Conservation (phyloP, 208 protist genomes). For the Porcisia hertigi region DNA sequence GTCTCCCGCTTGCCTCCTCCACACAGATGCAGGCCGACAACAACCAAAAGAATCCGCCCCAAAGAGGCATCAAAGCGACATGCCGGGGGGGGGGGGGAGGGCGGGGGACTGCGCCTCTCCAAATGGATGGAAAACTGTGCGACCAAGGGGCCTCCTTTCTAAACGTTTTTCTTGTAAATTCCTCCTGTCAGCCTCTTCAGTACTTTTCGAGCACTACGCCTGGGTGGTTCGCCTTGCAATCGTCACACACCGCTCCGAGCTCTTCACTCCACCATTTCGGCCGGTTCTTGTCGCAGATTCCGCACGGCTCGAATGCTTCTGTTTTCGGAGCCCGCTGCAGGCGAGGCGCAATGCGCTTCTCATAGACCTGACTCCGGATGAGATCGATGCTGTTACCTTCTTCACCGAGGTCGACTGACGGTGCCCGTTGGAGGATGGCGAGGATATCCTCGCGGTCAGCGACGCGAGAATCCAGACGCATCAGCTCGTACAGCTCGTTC, state of each 20-base stretch:
- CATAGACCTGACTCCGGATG: conserved; percentile 71
- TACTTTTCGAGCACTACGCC: conserved; percentile 55
- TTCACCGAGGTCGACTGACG: conserved; percentile 67
- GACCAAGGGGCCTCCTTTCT: neutral
- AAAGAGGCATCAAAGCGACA: neutral
- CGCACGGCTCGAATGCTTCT: conserved; percentile 85
- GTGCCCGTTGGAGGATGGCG: conserved; percentile 66
- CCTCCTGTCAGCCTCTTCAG: conserved; percentile 20
- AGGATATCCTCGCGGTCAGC: conserved; percentile 55
- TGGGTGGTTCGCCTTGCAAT: conserved; percentile 58
- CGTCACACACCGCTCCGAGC: conserved; percentile 68
- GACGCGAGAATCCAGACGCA: conserved; percentile 76
- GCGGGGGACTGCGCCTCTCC: neutral
- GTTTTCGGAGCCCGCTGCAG: conserved; percentile 76
- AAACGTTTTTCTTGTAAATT: conserved; percentile 6
- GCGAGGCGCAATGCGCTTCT: conserved; percentile 72
- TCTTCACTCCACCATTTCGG: conserved; percentile 82
- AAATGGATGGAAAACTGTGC: neutral
- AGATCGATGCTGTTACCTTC: conserved; percentile 55
- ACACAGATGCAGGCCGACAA: too few species aligned
- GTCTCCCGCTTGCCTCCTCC: too few species aligned
- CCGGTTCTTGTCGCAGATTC: conserved; percentile 62
- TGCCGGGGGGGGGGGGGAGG: too few species aligned
- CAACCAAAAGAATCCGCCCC: neutral
- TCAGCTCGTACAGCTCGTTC: conserved; percentile 85